A percentile compares a stretch with the other conserved stretches of the same genome.
Conservation (phyloP, 257 asterid species). For the Solanum ahanhuiri region DNA sequence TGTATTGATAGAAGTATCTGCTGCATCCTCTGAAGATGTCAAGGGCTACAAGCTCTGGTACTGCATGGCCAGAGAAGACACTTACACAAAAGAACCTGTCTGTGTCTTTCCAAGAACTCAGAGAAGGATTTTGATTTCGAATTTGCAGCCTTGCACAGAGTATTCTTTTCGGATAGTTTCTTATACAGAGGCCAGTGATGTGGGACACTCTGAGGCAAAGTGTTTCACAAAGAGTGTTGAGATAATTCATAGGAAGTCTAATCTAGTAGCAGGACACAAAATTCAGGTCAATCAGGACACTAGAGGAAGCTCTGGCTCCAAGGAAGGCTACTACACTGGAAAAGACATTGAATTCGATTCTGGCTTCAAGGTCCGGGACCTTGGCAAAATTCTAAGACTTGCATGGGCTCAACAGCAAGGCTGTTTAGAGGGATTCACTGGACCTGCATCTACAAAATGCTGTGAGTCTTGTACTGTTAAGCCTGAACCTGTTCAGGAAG, state of each 20-base stretch:
- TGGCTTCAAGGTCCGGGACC: constrained; percentile 81
- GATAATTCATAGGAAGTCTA: constrained; percentile 35
- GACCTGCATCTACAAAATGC: constrained; percentile 29
- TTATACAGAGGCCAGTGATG: constrained; percentile 48
- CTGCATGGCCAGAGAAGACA: constrained; percentile 62
- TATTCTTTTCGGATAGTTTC: constrained; percentile 70
- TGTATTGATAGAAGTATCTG: constrained; percentile 55
- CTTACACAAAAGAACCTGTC: constrained; percentile 53
- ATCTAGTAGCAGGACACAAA: constrained; percentile 16
- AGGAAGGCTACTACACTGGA: constrained; percentile 19
- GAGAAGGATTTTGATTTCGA: constrained; percentile 66
- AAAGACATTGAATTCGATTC: constrained; percentile 55
- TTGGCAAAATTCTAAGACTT: constrained; percentile 56
- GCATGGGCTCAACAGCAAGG: constrained; percentile 64
- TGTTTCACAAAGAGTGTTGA: constrained; percentile 73
- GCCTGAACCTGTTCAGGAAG: constrained; percentile 35
- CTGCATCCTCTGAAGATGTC: constrained; percentile 26
- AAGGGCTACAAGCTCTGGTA: constrained; percentile 91
- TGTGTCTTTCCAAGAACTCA: constrained; percentile 63
- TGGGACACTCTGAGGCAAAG: constrained; percentile 77
- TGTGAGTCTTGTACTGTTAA: constrained; percentile 23
- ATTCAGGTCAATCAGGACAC: constrained; percentile 34
- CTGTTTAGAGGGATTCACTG: constrained; percentile 38
- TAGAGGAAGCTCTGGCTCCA: constrained; percentile 50
- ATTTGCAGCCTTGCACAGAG: constrained; percentile 73